Base-by-base conservation (phyloP, 768 basidiomycete genomes). In the Pulveroboletus frians region DNA sequence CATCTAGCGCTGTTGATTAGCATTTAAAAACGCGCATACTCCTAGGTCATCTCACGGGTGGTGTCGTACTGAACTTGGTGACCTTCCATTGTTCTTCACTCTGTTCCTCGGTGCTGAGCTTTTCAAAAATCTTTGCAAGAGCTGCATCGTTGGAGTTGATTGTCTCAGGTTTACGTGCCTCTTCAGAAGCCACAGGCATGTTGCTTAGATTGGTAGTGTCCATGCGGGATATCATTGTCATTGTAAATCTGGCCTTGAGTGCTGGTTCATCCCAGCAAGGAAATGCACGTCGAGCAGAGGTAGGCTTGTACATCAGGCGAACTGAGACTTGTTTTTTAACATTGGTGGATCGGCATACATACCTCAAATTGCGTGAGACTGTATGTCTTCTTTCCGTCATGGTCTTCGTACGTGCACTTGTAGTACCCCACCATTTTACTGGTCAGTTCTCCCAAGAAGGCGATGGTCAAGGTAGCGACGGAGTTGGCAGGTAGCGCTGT, bases 201-300 rank as follows among this genome's bases (percentile, higher is more conserved):
- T 97, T 98, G 71, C 83, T 85, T 52, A 98, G 71, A 64, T 79
- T 88, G 62, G 83, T 80, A 4, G 88, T 85, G 53, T 81, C 79
- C 9, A 71, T 73, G 51, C 83, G 81, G n/a, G 91, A 89, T 59
- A 94, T 76, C 76, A 94, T 74, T 13, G 84, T 85, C 51, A 92
- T 71, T 0, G 77, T 61, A 63, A 85, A 89, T 3, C 85, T 92
- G 0, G 92, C 86, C 67, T 97, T 97, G 57, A 94, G 74, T 32
- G 81, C 75, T 14, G 94, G 95, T 63, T 96, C 93, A 63, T 96
- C 94, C 89, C 90, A 95, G 71, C 85, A 90, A 23, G 89, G 89
- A 66, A 91, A 88, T 6, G 85, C 81, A 36, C 80, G 77, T 43
- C 93, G 75, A 9, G 94, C 93, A 51, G 84, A 84, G 35, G 89